These are phyloP conservation scores for Xerocomellus intermedius DNA, from an alignment of 768 basidiomycete species.

Conservation along the genomic window DNA sequence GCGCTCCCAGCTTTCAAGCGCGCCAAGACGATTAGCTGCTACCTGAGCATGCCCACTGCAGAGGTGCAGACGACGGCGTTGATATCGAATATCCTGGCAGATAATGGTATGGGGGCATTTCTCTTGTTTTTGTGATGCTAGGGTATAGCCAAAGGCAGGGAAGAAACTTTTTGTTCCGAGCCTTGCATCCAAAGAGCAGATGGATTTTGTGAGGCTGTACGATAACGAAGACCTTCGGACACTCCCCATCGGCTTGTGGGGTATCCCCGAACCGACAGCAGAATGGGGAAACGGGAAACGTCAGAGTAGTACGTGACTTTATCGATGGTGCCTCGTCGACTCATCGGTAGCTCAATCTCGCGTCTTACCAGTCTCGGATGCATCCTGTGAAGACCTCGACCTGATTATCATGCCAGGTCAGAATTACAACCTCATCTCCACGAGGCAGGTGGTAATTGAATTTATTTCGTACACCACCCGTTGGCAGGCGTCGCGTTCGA, in stretches of 20 bases:
- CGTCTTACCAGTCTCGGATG: slow-evolving; percentile 29
- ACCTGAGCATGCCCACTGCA: slow-evolving; percentile 74
- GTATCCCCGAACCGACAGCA: slow-evolving; percentile 64
- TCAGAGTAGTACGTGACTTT: slow-evolving; percentile 45
- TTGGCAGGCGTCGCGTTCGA: slow-evolving; percentile 72
- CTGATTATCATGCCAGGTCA: slow-evolving; percentile 68
- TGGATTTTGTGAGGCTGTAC: slow-evolving; percentile 69
- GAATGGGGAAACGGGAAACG: slow-evolving; percentile 46
- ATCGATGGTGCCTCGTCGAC: neutral
- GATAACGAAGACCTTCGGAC: slow-evolving; percentile 54
- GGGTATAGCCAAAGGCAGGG: slow-evolving; percentile 35
- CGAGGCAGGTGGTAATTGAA: slow-evolving; percentile 9
- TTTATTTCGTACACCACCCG: slow-evolving; percentile 6
- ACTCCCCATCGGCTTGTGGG: slow-evolving; percentile 67
- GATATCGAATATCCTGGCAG: slow-evolving; percentile 49
- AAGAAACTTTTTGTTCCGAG: slow-evolving; percentile 72
- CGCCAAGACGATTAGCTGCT: slow-evolving; percentile 62
- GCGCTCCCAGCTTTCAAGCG: slow-evolving; percentile 49
- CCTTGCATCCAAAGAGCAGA: slow-evolving; percentile 47
- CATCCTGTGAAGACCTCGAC: slow-evolving; percentile 46
- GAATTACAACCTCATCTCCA: slow-evolving; percentile 16
- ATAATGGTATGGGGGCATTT: slow-evolving; percentile 41
- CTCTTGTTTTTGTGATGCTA: neutral
- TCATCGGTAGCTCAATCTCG: slow-evolving; percentile 1
- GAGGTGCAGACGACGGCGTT: slow-evolving; percentile 62